Base-by-base conservation (phyloP, 1,284 basidiomycete species). In the Cryptococcus sp. region DNA sequence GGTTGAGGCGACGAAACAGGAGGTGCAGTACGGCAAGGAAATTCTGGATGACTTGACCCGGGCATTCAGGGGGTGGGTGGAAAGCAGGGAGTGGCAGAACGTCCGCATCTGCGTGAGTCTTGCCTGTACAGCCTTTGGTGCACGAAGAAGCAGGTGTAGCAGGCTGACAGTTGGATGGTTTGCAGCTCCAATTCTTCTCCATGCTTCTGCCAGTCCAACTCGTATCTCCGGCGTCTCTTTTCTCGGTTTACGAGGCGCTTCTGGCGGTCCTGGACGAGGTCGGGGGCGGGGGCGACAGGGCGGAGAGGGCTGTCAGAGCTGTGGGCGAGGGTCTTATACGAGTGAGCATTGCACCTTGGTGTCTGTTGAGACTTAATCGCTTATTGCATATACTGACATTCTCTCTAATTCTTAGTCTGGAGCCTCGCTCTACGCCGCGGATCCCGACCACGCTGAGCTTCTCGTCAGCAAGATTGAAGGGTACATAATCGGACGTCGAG, bases 11-110 rank as follows among this genome's bases (percentile, higher is more conserved):
- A 15, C 48, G 15, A 37, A 18, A 7, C 50, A 59, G 21, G 76
- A 79, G 24, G 69, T 72, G n/a, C 76, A 80, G 72, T 91, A 57
- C 1, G 89, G 89, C 1, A 82, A 83, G 57, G 82, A 87, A 50
- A 81, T 95, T n/a, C 77, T 94, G 23, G 87, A 92, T 65, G 91
- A 96, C 68, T 86, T 92, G 55, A 88, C 86, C 82, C 89, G 87
- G 72, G 86, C 87, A 1, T 94, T 95, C 73, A 88, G 92, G 66
- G 81, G 83, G 2, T 89, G 86, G 71, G 80, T 95, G 33, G 91
- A 94, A 77, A 88, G 87, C 63, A 79, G 91, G 21, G 84, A 88
- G 56, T 96, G 92, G 93, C 82, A 90, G 67, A 88, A 92, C 64
- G 87, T 88, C 39, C 82, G 92, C 55, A 81, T 92, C 65, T 88